These are phyloP conservation scores for Blastobotrys raffinosifermentans DNA, from an alignment of 1,139 yeast genomes.

Conservation along the genomic window DNA sequence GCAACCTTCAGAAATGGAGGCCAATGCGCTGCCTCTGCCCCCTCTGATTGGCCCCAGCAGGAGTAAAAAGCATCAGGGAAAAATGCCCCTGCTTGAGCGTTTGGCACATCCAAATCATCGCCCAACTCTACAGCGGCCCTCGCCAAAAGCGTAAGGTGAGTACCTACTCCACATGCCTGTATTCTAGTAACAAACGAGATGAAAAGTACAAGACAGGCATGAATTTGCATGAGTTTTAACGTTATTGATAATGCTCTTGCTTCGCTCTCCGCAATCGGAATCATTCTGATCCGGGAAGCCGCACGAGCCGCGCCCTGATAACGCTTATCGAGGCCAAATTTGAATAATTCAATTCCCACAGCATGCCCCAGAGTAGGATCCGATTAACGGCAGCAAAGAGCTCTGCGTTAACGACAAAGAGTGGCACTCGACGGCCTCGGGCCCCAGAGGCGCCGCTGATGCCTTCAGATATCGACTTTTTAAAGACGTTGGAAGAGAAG, in stretches of 20 bases:
- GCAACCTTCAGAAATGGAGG: constrained; percentile 50
- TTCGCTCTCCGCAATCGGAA: too few species aligned
- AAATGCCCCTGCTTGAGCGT: constrained; percentile 47
- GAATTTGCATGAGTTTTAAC: too few species aligned
- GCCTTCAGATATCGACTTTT: constrained; percentile 27
- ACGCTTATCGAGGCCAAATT: too few species aligned
- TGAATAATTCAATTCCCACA: neutral
- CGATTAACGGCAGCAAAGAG: constrained; percentile 9
- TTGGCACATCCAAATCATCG: too few species aligned
- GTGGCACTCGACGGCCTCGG: constrained; percentile 3
- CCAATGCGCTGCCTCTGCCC: constrained; percentile 61
- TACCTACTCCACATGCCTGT: too few species aligned
- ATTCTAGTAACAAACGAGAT: too few species aligned
- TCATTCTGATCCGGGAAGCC: too few species aligned
- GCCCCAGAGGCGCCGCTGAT: constrained; percentile 20
- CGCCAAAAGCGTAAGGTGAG: too few species aligned
- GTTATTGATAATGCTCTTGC: too few species aligned
- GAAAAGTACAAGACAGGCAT: too few species aligned
- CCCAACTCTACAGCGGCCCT: too few species aligned
- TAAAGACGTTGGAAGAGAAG: constrained; percentile 26
- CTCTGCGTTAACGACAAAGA: constrained; percentile 6
- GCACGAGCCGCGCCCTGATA: too few species aligned
- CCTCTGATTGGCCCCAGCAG: constrained; percentile 44
- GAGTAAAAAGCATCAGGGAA: constrained; percentile 59
- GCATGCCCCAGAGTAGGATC: neutral